phyloP scores from a whole-genome alignment of 2,329 filamentous ascomycete species.

The Fusarium graminum region DNA sequence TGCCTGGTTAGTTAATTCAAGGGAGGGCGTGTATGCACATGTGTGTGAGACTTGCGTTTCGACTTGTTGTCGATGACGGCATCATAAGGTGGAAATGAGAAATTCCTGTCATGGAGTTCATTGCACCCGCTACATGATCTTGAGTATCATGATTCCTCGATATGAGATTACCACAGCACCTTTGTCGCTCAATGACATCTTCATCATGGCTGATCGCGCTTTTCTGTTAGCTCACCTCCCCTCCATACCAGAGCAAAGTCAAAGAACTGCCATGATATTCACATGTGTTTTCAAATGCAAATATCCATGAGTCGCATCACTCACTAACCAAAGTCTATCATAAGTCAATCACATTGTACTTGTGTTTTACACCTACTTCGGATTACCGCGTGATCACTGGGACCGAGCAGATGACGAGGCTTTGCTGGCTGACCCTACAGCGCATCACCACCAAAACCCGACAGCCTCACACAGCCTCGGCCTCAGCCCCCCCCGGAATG shows the following conservation, averaged over 20 bases:
- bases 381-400: slow-evolving; percentile 25
- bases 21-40: slow-evolving; percentile 17
- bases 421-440: slow-evolving; percentile 26
- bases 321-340: neutral
- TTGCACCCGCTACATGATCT: slow-evolving; percentile 4
- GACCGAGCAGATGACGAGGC: slow-evolving; percentile 37
- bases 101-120: slow-evolving; percentile 8
- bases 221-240: neutral
- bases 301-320: neutral
- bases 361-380: slow-evolving; percentile 17
- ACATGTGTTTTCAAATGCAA: neutral
- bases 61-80: slow-evolving; percentile 28
- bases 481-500: slow-evolving; percentile 28
- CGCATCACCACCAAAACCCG: slow-evolving; percentile 19
- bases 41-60: neutral
- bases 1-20: neutral
- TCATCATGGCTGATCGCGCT: slow-evolving; percentile 9
- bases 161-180: slow-evolving; percentile 13
- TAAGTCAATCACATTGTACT: neutral
- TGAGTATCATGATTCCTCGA: slow-evolving; percentile 22
- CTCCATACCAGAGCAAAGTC: neutral
- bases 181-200: slow-evolving; percentile 20
- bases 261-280: neutral
- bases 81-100: slow-evolving; percentile 15
- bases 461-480: slow-evolving; percentile 6